Evolutionary conservation across 495 filamentous ascomycete species (phyloP).

Genomic region (Lepraria neglecta): DNA sequence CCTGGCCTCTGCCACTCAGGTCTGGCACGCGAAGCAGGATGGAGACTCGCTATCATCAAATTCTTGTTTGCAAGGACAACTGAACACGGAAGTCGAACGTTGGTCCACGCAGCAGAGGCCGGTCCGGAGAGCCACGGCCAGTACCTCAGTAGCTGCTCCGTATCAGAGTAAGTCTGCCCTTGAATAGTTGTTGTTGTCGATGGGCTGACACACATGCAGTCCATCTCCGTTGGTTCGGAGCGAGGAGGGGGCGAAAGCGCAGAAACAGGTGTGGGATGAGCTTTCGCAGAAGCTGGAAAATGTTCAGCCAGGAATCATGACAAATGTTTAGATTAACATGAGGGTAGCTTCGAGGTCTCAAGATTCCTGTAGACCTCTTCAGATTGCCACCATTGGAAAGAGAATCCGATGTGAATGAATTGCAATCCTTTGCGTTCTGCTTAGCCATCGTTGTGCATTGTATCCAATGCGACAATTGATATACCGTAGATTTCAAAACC

Average conservation of each 20-base stretch:
- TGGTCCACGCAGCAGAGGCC: constrained; percentile 32
- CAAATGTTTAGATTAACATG: constrained; percentile 16
- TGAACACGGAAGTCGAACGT: constrained; percentile 35
- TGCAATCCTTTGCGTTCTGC: too few relatives aligned
- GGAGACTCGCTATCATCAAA: constrained; percentile 16
- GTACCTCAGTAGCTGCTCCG: constrained; percentile 26
- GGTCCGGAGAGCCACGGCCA: constrained; percentile 34
- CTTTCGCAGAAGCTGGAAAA: constrained; percentile 44
- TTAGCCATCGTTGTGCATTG: too few relatives aligned
- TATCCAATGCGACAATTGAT: too few relatives aligned
- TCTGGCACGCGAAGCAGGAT: constrained; percentile 35
- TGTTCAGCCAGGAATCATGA: constrained; percentile 40
- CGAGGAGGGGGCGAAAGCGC: constrained; percentile 36
- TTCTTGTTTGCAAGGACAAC: constrained; percentile 36
- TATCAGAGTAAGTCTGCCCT: constrained; percentile 16
- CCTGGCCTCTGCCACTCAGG: constrained; percentile 46
- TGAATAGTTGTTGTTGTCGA: not conserved
- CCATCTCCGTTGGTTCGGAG: constrained; percentile 35
- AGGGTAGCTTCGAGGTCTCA: not conserved
- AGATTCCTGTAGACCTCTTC: not conserved
- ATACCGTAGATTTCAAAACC: too few relatives aligned
- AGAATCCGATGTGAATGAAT: too few relatives aligned
- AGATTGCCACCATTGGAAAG: too few relatives aligned
- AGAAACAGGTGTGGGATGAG: constrained; percentile 51
- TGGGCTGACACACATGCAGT: not conserved